Evolutionary conservation across 2,329 filamentous ascomycete species (phyloP).

Genomic region (Aspergillus proliferans): DNA sequence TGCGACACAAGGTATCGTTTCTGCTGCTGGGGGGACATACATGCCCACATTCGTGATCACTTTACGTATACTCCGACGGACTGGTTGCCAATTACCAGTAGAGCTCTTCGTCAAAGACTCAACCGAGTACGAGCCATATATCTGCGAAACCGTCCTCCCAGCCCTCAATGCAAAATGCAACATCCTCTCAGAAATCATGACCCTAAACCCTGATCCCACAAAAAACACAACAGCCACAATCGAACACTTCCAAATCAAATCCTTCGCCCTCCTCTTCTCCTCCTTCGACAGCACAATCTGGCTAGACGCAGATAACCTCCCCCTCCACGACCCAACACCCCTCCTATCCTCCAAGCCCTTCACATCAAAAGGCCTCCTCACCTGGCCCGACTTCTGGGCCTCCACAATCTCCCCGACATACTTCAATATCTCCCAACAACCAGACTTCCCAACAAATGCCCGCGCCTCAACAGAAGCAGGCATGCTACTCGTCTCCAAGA

Average conservation of each 20-base stretch:
- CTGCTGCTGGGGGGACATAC: conserved; percentile 40
- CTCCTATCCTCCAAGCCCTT: conserved; percentile 47
- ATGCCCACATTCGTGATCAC: conserved; percentile 43
- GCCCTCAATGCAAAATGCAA: conserved; percentile 31
- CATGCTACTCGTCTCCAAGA: conserved; percentile 27
- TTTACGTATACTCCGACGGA: conserved; percentile 43
- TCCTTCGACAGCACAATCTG: conserved; percentile 52
- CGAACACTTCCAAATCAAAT: conserved; percentile 48
- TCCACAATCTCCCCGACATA: conserved; percentile 32
- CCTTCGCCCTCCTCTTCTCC: conserved; percentile 50
- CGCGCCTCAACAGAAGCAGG: conserved; percentile 31
- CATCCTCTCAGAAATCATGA: conserved; percentile 33
- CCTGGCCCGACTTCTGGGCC: conserved; percentile 50
- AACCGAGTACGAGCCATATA: conserved; percentile 27
- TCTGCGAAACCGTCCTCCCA: conserved; percentile 31
- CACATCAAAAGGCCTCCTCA: conserved; percentile 45
- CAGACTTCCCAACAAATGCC: conserved; percentile 21
- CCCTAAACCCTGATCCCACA: conserved; percentile 25
- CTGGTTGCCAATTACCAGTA: conserved; percentile 43
- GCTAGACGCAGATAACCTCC: conserved; percentile 51
- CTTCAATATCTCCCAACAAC: conserved; percentile 34
- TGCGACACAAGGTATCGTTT: conserved; percentile 41
- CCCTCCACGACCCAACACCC: conserved; percentile 34
- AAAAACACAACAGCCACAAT: conserved; percentile 18
- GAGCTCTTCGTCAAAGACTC: conserved; percentile 30